These are phyloP conservation scores for Aphanomyces cochlioides DNA, from an alignment of 352 stramenopile genomes.

Conservation along the genomic window DNA sequence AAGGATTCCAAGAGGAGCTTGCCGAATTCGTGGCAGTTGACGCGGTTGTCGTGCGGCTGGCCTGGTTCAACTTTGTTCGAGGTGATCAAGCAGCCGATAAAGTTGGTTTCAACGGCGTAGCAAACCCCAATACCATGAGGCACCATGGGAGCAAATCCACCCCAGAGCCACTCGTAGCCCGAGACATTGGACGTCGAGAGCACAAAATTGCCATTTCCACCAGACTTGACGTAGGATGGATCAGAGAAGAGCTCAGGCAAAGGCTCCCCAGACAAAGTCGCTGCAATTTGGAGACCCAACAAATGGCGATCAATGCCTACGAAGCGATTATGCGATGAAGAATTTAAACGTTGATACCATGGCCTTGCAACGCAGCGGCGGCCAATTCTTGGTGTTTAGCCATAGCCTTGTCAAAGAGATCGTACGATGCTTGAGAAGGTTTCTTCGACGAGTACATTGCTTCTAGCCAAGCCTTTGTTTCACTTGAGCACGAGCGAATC, in stretches of 20 bases:
- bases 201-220: conserved; percentile 85
- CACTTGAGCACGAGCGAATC: conserved; percentile 68
- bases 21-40: conserved; percentile 6
- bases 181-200: conserved; percentile 94
- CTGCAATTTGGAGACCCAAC: conserved; percentile 86
- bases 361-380: conserved; percentile 52
- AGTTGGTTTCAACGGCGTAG: conserved; percentile 89
- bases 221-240: conserved; percentile 71
- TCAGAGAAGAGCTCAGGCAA: conserved; percentile 82
- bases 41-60: conserved; percentile 29
- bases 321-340: not conserved
- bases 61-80: conserved; percentile 54
- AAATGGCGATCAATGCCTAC: conserved; percentile 88
- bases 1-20: not conserved
- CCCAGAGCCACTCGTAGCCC: conserved; percentile 93
- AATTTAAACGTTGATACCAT: conserved; percentile 34
- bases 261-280: conserved; percentile 62
- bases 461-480: conserved; percentile 78
- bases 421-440: conserved; percentile 38
- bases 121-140: conserved; percentile 89
- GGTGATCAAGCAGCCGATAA: conserved; percentile 90
- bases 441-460: conserved; percentile 41
- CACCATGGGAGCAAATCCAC: conserved; percentile 90
- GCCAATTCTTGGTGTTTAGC: conserved; percentile 85
- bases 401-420: conserved; percentile 77